Evolutionary conservation across 805 yeast genomes (phyloP), one percentile per base, ranked within the genome.

Genomic region (Candida nanaspora): DNA sequence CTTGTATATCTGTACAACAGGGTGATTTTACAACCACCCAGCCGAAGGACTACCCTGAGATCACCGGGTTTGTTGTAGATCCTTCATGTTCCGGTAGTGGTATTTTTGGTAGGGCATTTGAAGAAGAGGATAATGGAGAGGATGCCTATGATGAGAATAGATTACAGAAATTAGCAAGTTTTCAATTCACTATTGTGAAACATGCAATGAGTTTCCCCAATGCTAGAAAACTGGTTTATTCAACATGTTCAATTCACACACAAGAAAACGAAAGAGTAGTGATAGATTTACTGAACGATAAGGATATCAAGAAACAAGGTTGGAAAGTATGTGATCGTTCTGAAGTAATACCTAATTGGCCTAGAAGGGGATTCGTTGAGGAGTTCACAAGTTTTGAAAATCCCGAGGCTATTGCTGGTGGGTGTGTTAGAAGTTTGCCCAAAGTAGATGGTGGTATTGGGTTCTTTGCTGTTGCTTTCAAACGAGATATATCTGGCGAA

Each of bases 11-110:
- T 2, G 59, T 75, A 22, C 59, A 62, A 16, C 67, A 69, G 22
- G 68, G 65, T 23, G 94, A 85, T 59, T 85, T 85, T 56, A 81
- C 88, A 9, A 55, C 68, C 3, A 63, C 75, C 2, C 65, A 71
- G 20, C 85, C 93, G 0, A 50, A 51, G 1, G 82, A 81, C 35
- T 85, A 69, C 45, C 65, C 72, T 1, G 72, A 75, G 15, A 83
- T 87, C 4, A 80, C 86, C 0, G 96, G 95, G 0, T 64, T 93
- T 33, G 69, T 93, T 2, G 94, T 93, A 3, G 99, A 93, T 60
- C 99, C 99, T 0, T 86, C 96, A 3, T 93, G 99, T 60, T 87
- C 96, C 20, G 99, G 99, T 0, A 83, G 95, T 36, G 99, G 99
- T 3, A 93, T 93, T 33, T 91, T 91, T 65, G 96, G 97, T n/a